These are phyloP conservation scores for Williopsis jadinii DNA, from an alignment of 1,139 yeast genomes.

Conservation along the genomic window DNA sequence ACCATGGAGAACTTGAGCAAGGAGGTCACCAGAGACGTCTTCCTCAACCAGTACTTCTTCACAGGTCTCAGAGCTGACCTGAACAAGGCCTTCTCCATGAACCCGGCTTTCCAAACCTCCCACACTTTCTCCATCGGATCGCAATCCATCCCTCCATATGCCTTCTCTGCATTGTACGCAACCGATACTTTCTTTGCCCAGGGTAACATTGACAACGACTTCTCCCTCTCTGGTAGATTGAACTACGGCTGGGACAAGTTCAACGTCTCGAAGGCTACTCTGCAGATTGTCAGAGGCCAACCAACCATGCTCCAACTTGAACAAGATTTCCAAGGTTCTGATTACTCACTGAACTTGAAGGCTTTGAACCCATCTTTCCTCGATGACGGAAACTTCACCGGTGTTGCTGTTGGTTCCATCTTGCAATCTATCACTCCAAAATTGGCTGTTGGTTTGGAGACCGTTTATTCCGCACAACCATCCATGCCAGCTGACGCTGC, in stretches of 20 bases:
- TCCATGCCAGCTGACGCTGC: slow-evolving; percentile 87
- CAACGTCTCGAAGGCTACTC: slow-evolving; percentile 75
- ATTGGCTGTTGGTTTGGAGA: slow-evolving; percentile 86
- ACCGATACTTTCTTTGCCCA: slow-evolving; percentile 82
- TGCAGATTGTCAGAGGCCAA: slow-evolving; percentile 85
- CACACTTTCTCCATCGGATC: slow-evolving; percentile 92
- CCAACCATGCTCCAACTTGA: slow-evolving; percentile 94
- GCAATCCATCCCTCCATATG: slow-evolving; percentile 81
- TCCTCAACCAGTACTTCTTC: slow-evolving; percentile 83
- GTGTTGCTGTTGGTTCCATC: slow-evolving; percentile 87
- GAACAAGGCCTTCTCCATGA: slow-evolving; percentile 83
- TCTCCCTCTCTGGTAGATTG: slow-evolving; percentile 79
- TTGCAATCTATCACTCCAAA: slow-evolving; percentile 84
- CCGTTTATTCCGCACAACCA: slow-evolving; percentile 79
- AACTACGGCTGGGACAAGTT: slow-evolving; percentile 88
- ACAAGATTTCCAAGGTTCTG: slow-evolving; percentile 90
- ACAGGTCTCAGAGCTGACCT: slow-evolving; percentile 96
- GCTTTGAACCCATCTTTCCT: slow-evolving; percentile 82
- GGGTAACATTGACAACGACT: slow-evolving; percentile 86
- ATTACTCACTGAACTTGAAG: slow-evolving; percentile 83
- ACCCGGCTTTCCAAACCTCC: slow-evolving; percentile 95
- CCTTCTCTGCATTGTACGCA: slow-evolving; percentile 86
- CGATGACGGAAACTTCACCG: slow-evolving; percentile 66
- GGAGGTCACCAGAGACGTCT: slow-evolving; percentile 91
- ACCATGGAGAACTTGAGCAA: slow-evolving; percentile 89